Evolutionary conservation across 495 filamentous ascomycete species (phyloP).

Genomic region (Aspergillus bertholletiae): DNA sequence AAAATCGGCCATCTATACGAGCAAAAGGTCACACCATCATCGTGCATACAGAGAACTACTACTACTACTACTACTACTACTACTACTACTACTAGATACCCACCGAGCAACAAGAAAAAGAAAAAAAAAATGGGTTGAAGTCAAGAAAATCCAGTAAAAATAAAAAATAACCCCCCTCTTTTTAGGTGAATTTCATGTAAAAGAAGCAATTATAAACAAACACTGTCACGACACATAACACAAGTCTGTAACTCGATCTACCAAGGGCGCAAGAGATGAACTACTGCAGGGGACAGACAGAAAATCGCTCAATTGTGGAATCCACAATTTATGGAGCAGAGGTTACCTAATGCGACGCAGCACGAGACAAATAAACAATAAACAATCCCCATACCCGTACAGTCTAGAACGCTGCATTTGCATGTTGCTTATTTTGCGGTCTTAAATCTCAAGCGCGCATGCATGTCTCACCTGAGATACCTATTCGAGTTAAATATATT

Average conservation of each 20-base stretch:
- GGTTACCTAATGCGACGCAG: too few relatives aligned
- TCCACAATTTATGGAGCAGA: too few relatives aligned
- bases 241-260: not conserved
- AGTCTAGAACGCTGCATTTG: not conserved
- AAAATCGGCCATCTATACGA: not conserved
- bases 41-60: not conserved
- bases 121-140: too few relatives aligned
- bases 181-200: too few relatives aligned
- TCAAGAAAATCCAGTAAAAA: too few relatives aligned
- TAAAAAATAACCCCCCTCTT: not conserved
- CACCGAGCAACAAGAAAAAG: too few relatives aligned
- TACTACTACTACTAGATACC: too few relatives aligned
- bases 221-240: too few relatives aligned
- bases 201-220: not conserved
- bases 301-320: conserved; percentile 1
- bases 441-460: not conserved
- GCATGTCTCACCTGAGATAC: not conserved
- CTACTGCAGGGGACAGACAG: not conserved
- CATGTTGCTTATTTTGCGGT: not conserved
- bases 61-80: too few relatives aligned
- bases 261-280: not conserved
- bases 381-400: not conserved
- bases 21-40: not conserved
- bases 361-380: too few relatives aligned
- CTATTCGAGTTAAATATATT: not conserved